Evolutionary conservation across 2,329 filamentous ascomycete species (phyloP), one percentile per base, ranked within the genome.

Genomic region (Ceratocystis cacaofunesta): DNA sequence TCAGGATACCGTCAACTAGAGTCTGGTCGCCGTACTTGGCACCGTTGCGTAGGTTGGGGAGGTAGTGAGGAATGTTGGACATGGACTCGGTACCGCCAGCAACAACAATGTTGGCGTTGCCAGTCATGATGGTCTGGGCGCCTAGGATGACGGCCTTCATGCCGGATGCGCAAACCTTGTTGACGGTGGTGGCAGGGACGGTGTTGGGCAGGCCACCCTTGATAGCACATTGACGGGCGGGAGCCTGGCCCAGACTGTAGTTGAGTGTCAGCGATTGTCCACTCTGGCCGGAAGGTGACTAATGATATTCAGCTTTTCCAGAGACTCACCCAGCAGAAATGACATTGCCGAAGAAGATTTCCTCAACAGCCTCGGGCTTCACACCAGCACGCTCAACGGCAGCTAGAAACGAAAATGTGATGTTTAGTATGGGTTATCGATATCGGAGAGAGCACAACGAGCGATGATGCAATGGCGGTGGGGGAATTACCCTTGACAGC

Each of bases 341-440:
- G 70, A 99, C 94, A 80, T 99, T 99, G 76, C 94, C 94, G 74
- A 96, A 95, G 81, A 94, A 95, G 74, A 99, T 90, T 76, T 99
- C 94, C 75, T 99, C 86, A 67, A 99, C 89, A 75, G 95, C 85
- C 72, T 91, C 85, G 65, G 90, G 82, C 79, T 95, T 92, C 78
- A 99, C 85, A 73, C 87, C 83, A 65, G 94, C 86, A 72, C 90
- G 88, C 78, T 91, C 88, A 70, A 99, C 84, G 68, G 92, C 92
- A 72, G 81, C 84, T 87, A 66, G 30, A 61, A 43, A 62, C 60
- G 61, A 28, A 3, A n/a, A 61, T 30, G 62, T 67, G 68, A 30
- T 63, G 65, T 69, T 63, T 69, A 62, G 48, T 65, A 64, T 5
- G 12, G 25, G 55, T 55, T 69, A 63, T 62, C 32, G 25, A 60